Conservation (phyloP, 2,329 filamentous ascomycete species). For the Colletotrichum lindemuthianum region DNA sequence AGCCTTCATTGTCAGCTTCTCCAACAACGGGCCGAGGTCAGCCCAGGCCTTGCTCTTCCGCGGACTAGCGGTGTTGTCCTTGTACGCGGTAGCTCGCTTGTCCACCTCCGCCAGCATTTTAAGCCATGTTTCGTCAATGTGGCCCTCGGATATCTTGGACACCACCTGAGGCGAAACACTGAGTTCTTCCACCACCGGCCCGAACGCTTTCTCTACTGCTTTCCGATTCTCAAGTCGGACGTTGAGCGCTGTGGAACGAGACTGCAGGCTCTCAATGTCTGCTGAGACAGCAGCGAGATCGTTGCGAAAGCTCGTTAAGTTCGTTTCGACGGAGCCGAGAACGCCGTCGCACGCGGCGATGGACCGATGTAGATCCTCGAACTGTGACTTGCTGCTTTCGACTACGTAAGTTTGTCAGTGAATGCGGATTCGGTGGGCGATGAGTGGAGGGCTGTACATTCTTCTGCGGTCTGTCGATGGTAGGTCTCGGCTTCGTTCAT, state of each 20-base stretch:
- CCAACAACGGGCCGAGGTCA: constrained; percentile 85
- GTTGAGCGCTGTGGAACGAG: constrained; percentile 84
- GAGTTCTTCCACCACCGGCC: constrained; percentile 90
- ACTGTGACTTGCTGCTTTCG: constrained; percentile 83
- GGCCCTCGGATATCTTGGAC: constrained; percentile 85
- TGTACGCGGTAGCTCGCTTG: constrained; percentile 76
- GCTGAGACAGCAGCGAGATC: constrained; percentile 92
- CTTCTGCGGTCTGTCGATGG: constrained; percentile 70
- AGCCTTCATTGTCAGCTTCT: constrained; percentile 85
- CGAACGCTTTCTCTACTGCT: constrained; percentile 86
- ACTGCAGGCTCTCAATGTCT: constrained; percentile 94
- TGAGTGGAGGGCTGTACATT: constrained; percentile 66
- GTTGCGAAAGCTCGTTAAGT: constrained; percentile 90
- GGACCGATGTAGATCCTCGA: constrained; percentile 89
- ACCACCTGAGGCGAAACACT: constrained; percentile 87
- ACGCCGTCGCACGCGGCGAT: constrained; percentile 94
- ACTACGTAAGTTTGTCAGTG: constrained; percentile 56
- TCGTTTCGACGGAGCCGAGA: constrained; percentile 90
- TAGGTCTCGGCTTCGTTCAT: constrained; percentile 38
- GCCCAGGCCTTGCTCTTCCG: constrained; percentile 78
- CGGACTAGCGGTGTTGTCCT: constrained; percentile 70
- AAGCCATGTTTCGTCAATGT: constrained; percentile 90
- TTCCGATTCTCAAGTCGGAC: constrained; percentile 88
- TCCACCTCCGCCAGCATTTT: constrained; percentile 86
- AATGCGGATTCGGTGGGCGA: too few species aligned